Conservation (phyloP, 78 protist species). For the Dictyostelium intermedium region DNA sequence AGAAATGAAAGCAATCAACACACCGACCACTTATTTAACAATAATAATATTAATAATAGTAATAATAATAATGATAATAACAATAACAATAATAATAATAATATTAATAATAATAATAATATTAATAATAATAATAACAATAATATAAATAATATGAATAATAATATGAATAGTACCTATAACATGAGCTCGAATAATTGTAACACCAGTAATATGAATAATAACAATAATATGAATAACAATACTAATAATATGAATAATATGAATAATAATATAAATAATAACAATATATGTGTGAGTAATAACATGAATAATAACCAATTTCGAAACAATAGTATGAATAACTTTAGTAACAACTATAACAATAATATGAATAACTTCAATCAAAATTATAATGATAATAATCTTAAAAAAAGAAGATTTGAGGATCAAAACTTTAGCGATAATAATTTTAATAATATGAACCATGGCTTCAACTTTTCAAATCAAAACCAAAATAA, state of each 20-base stretch:
- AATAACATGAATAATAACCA: not conserved
- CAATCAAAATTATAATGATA: not conserved
- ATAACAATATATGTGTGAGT: not conserved
- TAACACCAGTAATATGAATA: not conserved
- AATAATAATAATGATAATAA: not conserved
- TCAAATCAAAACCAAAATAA: not conserved
- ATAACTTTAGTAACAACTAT: not conserved
- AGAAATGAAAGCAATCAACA: not conserved
- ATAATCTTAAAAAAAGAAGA: not conserved
- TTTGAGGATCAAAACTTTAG: not conserved
- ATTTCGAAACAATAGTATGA: not conserved
- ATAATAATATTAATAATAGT: not conserved
- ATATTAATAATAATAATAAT: not conserved
- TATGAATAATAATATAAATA: not conserved
- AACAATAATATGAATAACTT: not conserved
- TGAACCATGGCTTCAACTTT: not conserved
- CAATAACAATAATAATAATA: not conserved
- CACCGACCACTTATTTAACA: not conserved
- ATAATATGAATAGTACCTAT: not conserved
- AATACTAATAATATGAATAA: not conserved
- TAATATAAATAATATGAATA: not conserved
- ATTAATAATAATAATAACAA: not conserved
- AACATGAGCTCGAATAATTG: too few relatives aligned
- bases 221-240: not conserved
- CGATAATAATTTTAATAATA: not conserved